Conservation (phyloP, 2,329 filamentous ascomycete species). For the Penicillium fuscoglaucum region DNA sequence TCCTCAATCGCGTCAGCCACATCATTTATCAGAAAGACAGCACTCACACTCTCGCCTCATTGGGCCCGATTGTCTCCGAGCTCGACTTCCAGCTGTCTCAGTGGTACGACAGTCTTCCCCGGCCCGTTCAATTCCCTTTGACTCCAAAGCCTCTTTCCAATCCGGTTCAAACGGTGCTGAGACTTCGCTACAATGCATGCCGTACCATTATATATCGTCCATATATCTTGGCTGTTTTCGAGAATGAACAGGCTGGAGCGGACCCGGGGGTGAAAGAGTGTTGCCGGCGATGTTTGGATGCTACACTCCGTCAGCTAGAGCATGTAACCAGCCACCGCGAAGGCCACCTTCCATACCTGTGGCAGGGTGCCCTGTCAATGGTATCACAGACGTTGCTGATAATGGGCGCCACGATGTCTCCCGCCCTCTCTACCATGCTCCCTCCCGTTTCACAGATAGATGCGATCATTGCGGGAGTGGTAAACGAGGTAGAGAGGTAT, state of each 20-base stretch:
- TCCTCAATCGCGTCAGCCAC: constrained; percentile 76
- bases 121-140: constrained; percentile 75
- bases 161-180: constrained; percentile 74
- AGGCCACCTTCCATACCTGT: constrained; percentile 81
- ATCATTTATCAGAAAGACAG: constrained; percentile 76
- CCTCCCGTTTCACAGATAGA: constrained; percentile 61
- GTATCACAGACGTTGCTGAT: constrained; percentile 78
- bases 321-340: constrained; percentile 77
- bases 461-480: constrained; percentile 74
- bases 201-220: constrained; percentile 83
- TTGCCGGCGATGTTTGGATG: constrained; percentile 78
- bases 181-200: constrained; percentile 79
- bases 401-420: constrained; percentile 82
- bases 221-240: constrained; percentile 76
- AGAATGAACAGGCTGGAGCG: constrained; percentile 71
- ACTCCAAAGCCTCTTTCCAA: constrained; percentile 66
- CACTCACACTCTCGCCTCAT: constrained; percentile 67
- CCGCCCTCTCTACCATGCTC: constrained; percentile 67
- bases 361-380: constrained; percentile 80
- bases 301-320: constrained; percentile 75
- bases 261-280: constrained; percentile 74
- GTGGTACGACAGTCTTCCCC: constrained; percentile 78
- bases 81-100: constrained; percentile 80
- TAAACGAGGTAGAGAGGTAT: constrained; percentile 73
- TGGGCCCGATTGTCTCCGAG: constrained; percentile 76